A percentile compares a stretch with the other conserved stretches of the same genome.
Conservation (phyloP, 2,329 filamentous ascomycete genomes). For the Aspergillus uvarum region DNA sequence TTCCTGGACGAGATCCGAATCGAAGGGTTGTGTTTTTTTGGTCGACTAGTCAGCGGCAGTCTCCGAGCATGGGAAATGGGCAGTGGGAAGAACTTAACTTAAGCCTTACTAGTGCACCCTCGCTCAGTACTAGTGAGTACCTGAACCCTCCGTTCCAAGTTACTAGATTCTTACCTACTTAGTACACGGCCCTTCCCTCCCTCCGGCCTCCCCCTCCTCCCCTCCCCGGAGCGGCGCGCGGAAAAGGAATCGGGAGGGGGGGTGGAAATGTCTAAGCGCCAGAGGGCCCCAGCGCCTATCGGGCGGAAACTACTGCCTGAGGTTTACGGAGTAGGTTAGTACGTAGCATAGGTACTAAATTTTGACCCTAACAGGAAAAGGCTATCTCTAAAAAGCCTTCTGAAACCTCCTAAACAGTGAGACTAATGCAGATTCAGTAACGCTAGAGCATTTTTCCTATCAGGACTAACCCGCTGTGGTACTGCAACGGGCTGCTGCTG, state of each 20-base stretch:
- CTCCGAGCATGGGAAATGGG: neutral
- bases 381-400: too few relatives aligned
- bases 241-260: neutral
- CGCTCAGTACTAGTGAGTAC: neutral
- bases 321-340: neutral
- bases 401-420: too few relatives aligned
- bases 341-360: too few relatives aligned
- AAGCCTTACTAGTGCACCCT: neutral
- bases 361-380: too few relatives aligned
- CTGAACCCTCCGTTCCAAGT: neutral
- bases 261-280: neutral
- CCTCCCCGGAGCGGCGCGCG: neutral
- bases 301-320: neutral
- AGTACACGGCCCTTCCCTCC: neutral
- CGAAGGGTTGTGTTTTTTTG: neutral
- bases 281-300: neutral
- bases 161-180: neutral
- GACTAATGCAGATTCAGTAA: neutral
- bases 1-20: slow-evolving; percentile 3
- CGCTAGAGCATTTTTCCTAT: neutral
- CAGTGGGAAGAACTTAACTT: too few relatives aligned
- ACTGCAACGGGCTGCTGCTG: too few relatives aligned
- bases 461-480: too few relatives aligned
- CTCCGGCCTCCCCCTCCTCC: neutral
- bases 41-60: neutral